These are phyloP conservation scores for Sclerotinia nivalis DNA, from an alignment of 2,329 filamentous ascomycete genomes.

Conservation along the genomic window DNA sequence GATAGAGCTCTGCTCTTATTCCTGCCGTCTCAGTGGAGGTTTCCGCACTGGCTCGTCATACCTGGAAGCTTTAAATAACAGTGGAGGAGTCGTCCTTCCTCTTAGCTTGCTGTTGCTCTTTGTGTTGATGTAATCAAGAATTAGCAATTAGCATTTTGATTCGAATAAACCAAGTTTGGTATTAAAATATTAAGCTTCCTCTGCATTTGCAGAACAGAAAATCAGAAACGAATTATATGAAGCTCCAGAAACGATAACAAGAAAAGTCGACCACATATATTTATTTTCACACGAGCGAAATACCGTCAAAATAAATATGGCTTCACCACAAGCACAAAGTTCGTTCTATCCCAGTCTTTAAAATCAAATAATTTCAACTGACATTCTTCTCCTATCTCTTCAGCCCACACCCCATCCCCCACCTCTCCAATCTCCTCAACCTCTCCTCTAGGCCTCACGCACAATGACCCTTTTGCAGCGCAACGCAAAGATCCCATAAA, in stretches of 20 bases:
- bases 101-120: conserved; percentile 15
- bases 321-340: conserved; percentile 21
- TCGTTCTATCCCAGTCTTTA: background rate
- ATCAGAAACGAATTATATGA: background rate
- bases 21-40: background rate
- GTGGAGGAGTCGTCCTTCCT: conserved; percentile 11
- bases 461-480: conserved; percentile 15
- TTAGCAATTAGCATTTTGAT: background rate
- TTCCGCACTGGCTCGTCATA: conserved; percentile 2
- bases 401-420: conserved; percentile 3
- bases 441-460: background rate
- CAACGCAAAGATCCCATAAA: conserved; percentile 14
- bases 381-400: background rate
- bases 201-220: background rate
- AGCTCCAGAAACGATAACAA: conserved; percentile 6
- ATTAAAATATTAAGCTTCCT: background rate
- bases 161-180: background rate
- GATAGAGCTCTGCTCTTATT: background rate
- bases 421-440: conserved; percentile 5
- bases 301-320: background rate
- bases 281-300: background rate
- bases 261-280: background rate
- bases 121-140: conserved; percentile 15
- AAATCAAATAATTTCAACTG: background rate
- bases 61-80: conserved; percentile 3